Conservation (phyloP, 2,329 filamentous ascomycete genomes). For the Fusarium siculi region DNA sequence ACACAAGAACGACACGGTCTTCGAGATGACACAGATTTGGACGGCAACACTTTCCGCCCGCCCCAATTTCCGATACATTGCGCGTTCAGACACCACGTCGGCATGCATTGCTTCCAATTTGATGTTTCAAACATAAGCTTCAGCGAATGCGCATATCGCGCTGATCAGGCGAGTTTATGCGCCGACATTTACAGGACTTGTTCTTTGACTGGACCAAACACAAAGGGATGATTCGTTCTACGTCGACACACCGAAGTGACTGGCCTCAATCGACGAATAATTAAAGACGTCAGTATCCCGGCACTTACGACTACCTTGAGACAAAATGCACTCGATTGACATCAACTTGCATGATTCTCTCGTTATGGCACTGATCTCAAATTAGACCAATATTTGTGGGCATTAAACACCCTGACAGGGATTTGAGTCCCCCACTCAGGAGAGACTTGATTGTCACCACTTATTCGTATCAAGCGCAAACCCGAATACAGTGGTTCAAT, state of each 20-base stretch:
- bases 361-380: background rate
- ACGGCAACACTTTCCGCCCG: background rate
- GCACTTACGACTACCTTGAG: background rate
- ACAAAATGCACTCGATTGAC: background rate
- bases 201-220: background rate
- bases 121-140: background rate
- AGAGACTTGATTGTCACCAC: conserved; percentile 3
- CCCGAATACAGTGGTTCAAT: background rate
- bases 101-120: background rate
- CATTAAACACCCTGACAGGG: background rate
- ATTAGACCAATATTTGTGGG: background rate
- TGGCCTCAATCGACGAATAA: background rate
- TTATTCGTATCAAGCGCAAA: background rate
- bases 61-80: background rate
- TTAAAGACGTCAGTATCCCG: background rate
- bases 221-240: background rate
- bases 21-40: background rate
- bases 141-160: background rate
- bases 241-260: background rate
- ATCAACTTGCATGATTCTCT: background rate
- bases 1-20: background rate
- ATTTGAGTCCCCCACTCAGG: background rate
- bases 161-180: background rate
- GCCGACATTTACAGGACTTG: background rate
- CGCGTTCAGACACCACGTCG: background rate